A percentile compares a stretch with the other conserved stretches of the same genome.
Conservation (phyloP, 2,329 filamentous ascomycete species). For the Alternaria novae-zelandiae region DNA sequence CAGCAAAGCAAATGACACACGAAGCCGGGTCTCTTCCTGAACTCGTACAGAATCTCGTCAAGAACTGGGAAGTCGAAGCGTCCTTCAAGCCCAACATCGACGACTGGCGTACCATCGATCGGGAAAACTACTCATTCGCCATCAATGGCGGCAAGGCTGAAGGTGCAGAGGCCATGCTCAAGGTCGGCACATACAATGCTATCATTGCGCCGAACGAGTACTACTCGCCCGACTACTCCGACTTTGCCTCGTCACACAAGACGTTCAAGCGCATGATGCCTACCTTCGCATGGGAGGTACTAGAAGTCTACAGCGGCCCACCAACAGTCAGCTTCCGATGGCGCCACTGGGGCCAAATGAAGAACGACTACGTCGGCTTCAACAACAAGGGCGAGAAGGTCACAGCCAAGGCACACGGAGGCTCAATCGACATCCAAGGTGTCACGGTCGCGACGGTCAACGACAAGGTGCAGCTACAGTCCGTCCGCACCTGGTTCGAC, state of each 20-base stretch:
- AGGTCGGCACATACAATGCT: slow-evolving; percentile 73
- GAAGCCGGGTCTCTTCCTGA: slow-evolving; percentile 62
- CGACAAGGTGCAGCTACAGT: slow-evolving; percentile 63
- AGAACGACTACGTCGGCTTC: slow-evolving; percentile 69
- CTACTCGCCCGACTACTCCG: slow-evolving; percentile 67
- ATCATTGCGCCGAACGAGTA: slow-evolving; percentile 68
- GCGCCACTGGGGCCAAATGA: slow-evolving; percentile 73
- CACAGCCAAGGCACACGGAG: slow-evolving; percentile 66
- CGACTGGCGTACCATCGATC: slow-evolving; percentile 72
- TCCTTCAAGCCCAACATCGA: slow-evolving; percentile 67
- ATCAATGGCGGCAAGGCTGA: slow-evolving; percentile 67
- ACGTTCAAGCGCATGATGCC: slow-evolving; percentile 78
- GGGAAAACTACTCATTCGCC: slow-evolving; percentile 65
- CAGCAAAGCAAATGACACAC: slow-evolving; percentile 66
- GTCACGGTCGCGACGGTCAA: slow-evolving; percentile 68
- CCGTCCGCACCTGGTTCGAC: slow-evolving; percentile 70
- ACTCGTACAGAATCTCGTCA: slow-evolving; percentile 72
- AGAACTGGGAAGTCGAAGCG: slow-evolving; percentile 76
- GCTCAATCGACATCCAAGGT: slow-evolving; percentile 68
- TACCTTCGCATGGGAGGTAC: slow-evolving; percentile 72
- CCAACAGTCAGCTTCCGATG: slow-evolving; percentile 68
- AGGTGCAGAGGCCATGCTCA: slow-evolving; percentile 68
- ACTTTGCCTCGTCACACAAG: slow-evolving; percentile 71
- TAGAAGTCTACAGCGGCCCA: slow-evolving; percentile 71
- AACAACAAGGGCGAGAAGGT: slow-evolving; percentile 70